These are phyloP conservation scores for Paramecium sonneborni DNA, from an alignment of 73 alveolate species.

Conservation along the genomic window DNA sequence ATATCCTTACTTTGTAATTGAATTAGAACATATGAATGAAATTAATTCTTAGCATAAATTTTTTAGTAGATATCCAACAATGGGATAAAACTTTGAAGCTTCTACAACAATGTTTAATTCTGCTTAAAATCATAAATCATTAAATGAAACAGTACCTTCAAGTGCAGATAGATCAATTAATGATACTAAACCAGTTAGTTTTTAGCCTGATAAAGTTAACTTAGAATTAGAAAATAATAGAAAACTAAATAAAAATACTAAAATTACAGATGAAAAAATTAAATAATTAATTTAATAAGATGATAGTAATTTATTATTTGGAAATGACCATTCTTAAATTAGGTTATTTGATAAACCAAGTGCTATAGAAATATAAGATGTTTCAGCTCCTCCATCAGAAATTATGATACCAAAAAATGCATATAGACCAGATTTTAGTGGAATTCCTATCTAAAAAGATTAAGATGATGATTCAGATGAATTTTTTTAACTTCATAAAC, in stretches of 20 bases:
- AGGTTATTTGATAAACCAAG: slow-evolving; percentile 18
- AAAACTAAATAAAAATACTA: neutral
- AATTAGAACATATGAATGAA: slow-evolving; percentile 33
- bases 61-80: neutral
- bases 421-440: neutral
- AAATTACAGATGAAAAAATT: neutral
- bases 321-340: slow-evolving; percentile 24
- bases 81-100: neutral
- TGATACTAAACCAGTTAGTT: neutral
- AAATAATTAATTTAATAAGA: slow-evolving; percentile 8
- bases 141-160: slow-evolving; percentile 2
- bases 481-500: neutral
- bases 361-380: slow-evolving; percentile 14
- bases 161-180: neutral
- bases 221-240: neutral
- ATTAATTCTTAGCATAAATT: neutral
- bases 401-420: neutral
- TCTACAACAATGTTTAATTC: neutral
- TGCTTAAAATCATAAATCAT: neutral
- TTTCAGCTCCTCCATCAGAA: slow-evolving; percentile 10
- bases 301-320: slow-evolving; percentile 13
- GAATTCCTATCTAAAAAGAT: neutral
- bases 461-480: slow-evolving; percentile 33
- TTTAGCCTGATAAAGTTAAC: neutral
- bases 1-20: slow-evolving; percentile 19